These are phyloP conservation scores for Cunninghamia lanceolata DNA, from an alignment of 75 land plant species.

Conservation along the genomic window DNA sequence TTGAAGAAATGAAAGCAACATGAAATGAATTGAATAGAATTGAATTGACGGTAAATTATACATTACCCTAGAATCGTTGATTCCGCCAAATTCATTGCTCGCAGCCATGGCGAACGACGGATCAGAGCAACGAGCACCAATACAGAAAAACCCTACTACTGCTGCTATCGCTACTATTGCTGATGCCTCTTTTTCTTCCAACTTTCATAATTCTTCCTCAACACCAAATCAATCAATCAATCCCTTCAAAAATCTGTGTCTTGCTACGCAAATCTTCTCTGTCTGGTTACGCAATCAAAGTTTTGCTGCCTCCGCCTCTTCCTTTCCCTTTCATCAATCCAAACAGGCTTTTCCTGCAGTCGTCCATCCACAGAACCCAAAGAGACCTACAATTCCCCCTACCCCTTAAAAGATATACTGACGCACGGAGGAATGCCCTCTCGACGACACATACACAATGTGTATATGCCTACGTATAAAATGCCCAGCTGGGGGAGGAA, in stretches of 20 bases:
- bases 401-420: background rate
- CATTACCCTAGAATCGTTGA: conserved; percentile 7
- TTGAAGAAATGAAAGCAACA: background rate
- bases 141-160: background rate
- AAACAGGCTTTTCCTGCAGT: no score
- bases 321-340: no score
- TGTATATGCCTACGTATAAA: background rate
- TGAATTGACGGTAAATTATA: background rate
- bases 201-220: no score
- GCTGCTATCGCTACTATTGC: background rate
- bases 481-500: background rate
- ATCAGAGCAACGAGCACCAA: background rate
- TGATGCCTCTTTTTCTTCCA: no score
- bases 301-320: no score
- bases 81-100: conserved; percentile 5
- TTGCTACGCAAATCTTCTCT: no score
- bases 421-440: background rate
- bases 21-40: background rate
- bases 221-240: no score
- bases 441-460: background rate
- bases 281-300: no score
- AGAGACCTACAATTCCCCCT: background rate
- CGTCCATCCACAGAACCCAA: no score
- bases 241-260: no score
- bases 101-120: background rate